Conservation (phyloP, 2,329 filamentous ascomycete species). For the Remersonia thermophila region DNA sequence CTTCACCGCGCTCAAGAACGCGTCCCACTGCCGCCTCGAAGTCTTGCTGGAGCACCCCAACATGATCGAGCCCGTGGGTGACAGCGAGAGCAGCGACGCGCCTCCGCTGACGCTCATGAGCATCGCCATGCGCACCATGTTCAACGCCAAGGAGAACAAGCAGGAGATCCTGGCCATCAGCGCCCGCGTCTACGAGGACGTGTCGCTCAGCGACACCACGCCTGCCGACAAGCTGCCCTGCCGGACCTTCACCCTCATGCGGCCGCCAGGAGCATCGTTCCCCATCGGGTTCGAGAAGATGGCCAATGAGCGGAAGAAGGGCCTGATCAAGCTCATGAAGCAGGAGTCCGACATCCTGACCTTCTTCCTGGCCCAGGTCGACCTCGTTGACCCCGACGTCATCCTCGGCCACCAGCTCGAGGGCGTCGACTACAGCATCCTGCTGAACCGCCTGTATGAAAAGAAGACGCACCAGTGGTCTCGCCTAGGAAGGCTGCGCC, state of each 20-base stretch:
- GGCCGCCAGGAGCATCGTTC: conserved; percentile 63
- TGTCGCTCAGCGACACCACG: conserved; percentile 77
- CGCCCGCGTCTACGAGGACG: conserved; percentile 82
- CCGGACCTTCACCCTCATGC: conserved; percentile 82
- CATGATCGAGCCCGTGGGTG: conserved; percentile 57
- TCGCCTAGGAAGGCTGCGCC: conserved; percentile 74
- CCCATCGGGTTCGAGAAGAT: conserved; percentile 78
- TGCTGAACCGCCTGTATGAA: conserved; percentile 75
- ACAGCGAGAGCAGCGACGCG: conserved; percentile 68
- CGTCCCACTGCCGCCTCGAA: conserved; percentile 95
- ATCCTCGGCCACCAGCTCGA: conserved; percentile 92
- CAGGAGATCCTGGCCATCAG: conserved; percentile 90
- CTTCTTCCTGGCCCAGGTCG: conserved; percentile 80
- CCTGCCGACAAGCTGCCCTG: conserved; percentile 80
- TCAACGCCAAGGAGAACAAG: conserved; percentile 88
- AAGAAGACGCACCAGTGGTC: conserved; percentile 94
- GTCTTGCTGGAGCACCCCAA: conserved; percentile 69
- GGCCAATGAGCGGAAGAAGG: conserved; percentile 57
- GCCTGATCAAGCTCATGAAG: conserved; percentile 68
- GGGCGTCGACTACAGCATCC: conserved; percentile 86
- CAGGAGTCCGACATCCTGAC: conserved; percentile 75
- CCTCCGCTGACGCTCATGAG: conserved; percentile 96
- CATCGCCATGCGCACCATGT: conserved; percentile 71
- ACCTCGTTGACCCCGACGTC: conserved; percentile 83
- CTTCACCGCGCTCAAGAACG: conserved; percentile 75